Conservation (phyloP, 805 yeast genomes). For the Candida nonsorbophila region DNA sequence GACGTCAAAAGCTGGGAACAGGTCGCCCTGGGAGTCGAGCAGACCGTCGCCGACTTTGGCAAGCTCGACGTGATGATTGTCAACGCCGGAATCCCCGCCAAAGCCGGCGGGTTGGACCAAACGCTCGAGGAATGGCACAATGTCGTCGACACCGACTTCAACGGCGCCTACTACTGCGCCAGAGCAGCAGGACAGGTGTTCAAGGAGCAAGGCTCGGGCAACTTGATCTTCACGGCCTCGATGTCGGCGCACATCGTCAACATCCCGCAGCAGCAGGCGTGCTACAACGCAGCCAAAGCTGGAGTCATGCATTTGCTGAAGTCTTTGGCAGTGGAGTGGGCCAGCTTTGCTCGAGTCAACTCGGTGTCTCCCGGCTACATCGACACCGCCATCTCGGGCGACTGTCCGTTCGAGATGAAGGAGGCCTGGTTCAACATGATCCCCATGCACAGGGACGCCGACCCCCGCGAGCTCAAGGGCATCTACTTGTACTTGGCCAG, state of each 20-base stretch:
- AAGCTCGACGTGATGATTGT: conserved; percentile 40
- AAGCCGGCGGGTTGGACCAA: conserved; percentile 34
- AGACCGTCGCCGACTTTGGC: conserved; percentile 28
- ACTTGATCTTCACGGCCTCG: conserved; percentile 78
- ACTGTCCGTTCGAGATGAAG: conserved; percentile 29
- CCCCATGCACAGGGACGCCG: conserved; percentile 74
- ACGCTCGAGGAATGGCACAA: conserved; percentile 62
- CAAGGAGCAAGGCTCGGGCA: conserved; percentile 67
- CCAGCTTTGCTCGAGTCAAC: conserved; percentile 73
- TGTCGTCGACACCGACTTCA: conserved; percentile 68
- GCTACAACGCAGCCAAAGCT: conserved; percentile 84
- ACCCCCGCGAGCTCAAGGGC: conserved; percentile 73
- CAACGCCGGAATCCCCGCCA: conserved; percentile 44
- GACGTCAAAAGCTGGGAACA: conserved; percentile 34
- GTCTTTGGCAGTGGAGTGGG: conserved; percentile 87
- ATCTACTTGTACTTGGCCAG: conserved; percentile 75
- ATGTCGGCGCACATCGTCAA: conserved; percentile 87
- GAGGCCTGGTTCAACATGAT: conserved; percentile 33
- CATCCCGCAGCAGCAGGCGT: conserved; percentile 80
- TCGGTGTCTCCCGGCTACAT: conserved; percentile 84
- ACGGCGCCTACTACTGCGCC: conserved; percentile 78
- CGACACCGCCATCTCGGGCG: conserved; percentile 55
- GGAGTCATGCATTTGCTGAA: conserved; percentile 69
- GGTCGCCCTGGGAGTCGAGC: conserved; percentile 25
- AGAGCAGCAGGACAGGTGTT: conserved; percentile 68